Percentiles rank a stretch among this genome's conserved stretches.
These are phyloP conservation scores for Herpetospermum pedunculosum DNA, from an alignment of 306 rosid genomes.

Conservation along the genomic window DNA sequence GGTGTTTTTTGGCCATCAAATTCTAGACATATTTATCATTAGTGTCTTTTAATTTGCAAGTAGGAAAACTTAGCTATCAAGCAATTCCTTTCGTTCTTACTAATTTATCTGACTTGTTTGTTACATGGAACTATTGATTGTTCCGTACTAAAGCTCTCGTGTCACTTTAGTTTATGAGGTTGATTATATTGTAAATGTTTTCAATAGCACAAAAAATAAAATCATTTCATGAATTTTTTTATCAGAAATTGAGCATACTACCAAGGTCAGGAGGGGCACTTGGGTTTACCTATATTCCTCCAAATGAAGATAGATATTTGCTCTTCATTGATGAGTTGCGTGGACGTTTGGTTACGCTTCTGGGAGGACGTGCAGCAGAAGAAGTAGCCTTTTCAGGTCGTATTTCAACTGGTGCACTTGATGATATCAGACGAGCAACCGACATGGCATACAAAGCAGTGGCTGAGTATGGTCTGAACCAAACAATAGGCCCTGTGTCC, in stretches of 20 bases:
- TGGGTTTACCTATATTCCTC: constrained; percentile 92
- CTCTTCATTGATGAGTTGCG: constrained; percentile 93
- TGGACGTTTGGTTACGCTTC: constrained; percentile 90
- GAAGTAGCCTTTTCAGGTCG: constrained; percentile 91
- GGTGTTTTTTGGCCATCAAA: background rate
- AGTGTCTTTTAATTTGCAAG: background rate
- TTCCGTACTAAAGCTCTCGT: background rate
- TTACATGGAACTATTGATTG: background rate
- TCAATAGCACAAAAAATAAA: background rate
- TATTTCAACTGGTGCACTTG: constrained; percentile 94
- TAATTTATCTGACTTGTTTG: background rate
- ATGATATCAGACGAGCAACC: constrained; percentile 92
- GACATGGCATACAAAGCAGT: constrained; percentile 99
- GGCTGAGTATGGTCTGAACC: constrained; percentile 94
- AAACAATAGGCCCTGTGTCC: constrained; percentile 84
- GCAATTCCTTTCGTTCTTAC: background rate
- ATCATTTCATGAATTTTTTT: constrained; percentile 9
- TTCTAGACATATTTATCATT: background rate
- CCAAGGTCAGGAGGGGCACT: constrained; percentile 97
- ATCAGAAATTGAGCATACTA: constrained; percentile 91
- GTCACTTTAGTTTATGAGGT: background rate
- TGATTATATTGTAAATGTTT: background rate
- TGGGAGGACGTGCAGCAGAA: constrained; percentile 99
- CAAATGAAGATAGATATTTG: constrained; percentile 89
- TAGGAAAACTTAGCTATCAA: background rate